Conservation (phyloP, 208 protist genomes). For the Leptomonas seymouri region DNA sequence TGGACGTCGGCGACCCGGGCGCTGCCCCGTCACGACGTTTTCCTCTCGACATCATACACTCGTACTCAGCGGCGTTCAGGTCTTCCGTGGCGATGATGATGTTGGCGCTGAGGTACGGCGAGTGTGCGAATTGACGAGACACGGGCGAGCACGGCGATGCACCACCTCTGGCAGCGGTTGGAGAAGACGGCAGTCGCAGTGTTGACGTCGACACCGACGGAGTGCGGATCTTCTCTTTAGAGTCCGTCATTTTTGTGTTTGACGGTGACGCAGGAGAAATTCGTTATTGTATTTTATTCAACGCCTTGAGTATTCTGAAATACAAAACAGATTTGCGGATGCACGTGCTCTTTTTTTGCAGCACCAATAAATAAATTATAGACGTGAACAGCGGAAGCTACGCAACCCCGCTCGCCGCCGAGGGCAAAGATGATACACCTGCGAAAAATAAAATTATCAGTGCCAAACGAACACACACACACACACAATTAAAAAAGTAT, state of each 20-base stretch:
- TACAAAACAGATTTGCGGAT: not conserved
- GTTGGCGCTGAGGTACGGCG: conserved; percentile 24
- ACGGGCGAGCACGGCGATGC: not conserved
- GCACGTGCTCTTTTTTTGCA: no score
- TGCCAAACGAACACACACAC: no score
- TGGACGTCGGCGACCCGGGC: conserved; percentile 9
- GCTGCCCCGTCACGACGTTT: conserved; percentile 5
- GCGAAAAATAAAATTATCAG: no score
- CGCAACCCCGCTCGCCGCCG: no score
- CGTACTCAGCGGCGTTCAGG: conserved; percentile 12
- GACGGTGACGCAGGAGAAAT: no score
- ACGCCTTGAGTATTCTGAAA: not conserved
- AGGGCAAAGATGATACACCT: no score
- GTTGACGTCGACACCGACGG: conserved; percentile 7
- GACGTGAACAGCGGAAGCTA: no score
- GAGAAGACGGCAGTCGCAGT: not conserved
- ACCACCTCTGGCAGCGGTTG: not conserved
- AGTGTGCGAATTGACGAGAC: conserved; percentile 16
- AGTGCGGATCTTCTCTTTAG: not conserved
- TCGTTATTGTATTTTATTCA: not conserved
- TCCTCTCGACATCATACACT: conserved; percentile 13
- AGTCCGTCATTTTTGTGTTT: conserved; percentile 8
- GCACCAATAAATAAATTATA: no score
- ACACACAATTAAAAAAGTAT: no score
- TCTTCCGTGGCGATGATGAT: conserved; percentile 29